Percentiles rank a stretch among this genome's conserved stretches.
phyloP scores from a whole-genome alignment of 352 stramenopile species.

The Phytophthora multivora region DNA sequence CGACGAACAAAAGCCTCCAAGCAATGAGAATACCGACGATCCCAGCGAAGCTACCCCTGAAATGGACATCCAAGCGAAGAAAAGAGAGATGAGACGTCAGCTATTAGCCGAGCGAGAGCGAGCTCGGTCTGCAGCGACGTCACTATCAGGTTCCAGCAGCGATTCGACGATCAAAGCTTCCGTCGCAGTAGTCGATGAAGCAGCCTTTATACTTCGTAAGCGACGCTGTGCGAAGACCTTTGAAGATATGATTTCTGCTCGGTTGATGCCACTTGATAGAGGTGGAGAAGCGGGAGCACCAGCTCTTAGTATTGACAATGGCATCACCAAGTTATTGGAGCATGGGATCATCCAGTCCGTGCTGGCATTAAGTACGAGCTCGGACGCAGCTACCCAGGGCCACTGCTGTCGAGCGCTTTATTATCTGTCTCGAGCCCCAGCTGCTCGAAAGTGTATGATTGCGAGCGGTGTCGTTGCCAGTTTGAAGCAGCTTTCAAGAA shows the following conservation, averaged over 20 bases:
- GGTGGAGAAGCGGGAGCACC: background rate
- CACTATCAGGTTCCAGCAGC: constrained; percentile 10
- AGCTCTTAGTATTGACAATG: constrained; percentile 13
- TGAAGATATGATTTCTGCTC: constrained; percentile 71
- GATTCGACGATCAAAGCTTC: constrained; percentile 12
- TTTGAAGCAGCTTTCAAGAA: constrained; percentile 57
- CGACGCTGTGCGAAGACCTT: constrained; percentile 78
- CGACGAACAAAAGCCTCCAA: constrained; percentile 1
- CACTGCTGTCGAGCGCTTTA: constrained; percentile 79
- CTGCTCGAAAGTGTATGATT: constrained; percentile 63
- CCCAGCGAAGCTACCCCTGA: constrained; percentile 1
- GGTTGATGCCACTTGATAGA: constrained; percentile 24
- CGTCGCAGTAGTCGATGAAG: constrained; percentile 23
- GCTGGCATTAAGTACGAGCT: constrained; percentile 45
- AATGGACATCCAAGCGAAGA: constrained; percentile 25
- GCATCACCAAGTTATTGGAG: constrained; percentile 50
- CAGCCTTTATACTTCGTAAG: constrained; percentile 53
- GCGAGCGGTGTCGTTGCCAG: constrained; percentile 47
- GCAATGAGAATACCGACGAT: constrained; percentile 1
- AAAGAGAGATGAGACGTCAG: constrained; percentile 24
- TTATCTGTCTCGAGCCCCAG: constrained; percentile 49
- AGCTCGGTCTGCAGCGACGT: constrained; percentile 23
- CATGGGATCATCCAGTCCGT: constrained; percentile 76
- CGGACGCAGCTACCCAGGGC: constrained; percentile 52
- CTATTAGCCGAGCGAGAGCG: constrained; percentile 23